Base-by-base conservation (phyloP, 768 basidiomycete genomes). In the Naganishia vishniacii region DNA sequence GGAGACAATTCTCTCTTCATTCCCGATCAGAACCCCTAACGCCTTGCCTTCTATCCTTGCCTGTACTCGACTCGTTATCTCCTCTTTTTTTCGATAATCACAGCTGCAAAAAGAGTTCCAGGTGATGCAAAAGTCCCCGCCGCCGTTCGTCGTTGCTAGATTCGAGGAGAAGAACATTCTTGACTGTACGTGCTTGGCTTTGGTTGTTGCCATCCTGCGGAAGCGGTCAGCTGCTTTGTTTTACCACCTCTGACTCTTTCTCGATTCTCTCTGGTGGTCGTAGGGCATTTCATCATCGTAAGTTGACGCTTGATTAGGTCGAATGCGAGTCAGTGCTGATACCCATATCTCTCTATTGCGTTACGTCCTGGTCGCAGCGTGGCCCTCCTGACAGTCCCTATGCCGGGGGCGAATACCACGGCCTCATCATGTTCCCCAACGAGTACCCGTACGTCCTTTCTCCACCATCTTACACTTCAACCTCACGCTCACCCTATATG, bases 141-240 rank as follows among this genome's bases (percentile, higher is more conserved):
- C 94, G 0, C 94, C 94, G 65, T 98, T 92, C 78, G 86, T 97
- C 23, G 93, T 89, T 87, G 93, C 94, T 41, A 83, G 83, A 31
- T 94, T 94, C 15, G 92, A 95, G 72, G 94, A 98, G 83, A 92
- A 92, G 85, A 94, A 97, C 77, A 93, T 97, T 71, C 78, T 97
- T 56, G 91, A 84, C 61, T 97, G 92, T 95, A 75, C 78, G 91
- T 82, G 18, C 16, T 49, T 4, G 32, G 58, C 37, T 31, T 12
- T 15, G 26, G 15, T 26, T 49, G 15, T 37, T 37, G 34, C 7
- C 15, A 15, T 37, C 15, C 8, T 7, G 34, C 34, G 15, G 23
- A n/a, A n/a, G n/a, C n/a, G n/a, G n/a, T n/a, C n/a, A n/a, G n/a
- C n/a, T n/a, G n/a, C n/a, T n/a, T n/a, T n/a, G 59, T 12, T 32